Percentiles rank a stretch among this genome's conserved stretches.
Evolutionary conservation across 164 flowering plant species (phyloP).

Genomic region (Euptelea pleiosperma): DNA sequence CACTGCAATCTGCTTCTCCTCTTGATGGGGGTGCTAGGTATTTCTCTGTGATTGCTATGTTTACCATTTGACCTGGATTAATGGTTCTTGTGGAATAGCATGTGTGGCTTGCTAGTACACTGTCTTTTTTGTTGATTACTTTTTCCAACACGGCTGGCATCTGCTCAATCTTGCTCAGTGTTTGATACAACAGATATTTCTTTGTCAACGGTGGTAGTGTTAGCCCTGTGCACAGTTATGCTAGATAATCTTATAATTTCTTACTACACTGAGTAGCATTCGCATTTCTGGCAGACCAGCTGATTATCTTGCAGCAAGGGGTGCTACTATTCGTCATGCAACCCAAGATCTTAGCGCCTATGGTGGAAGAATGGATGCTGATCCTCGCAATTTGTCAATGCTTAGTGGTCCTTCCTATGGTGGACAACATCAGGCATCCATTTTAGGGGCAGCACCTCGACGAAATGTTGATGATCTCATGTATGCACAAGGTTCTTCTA

Average conservation of each 20-base stretch:
- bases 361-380: constrained; percentile 74
- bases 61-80: neutral
- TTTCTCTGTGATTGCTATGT: constrained; percentile 3
- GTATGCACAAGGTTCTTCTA: constrained; percentile 61
- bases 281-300: constrained; percentile 96
- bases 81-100: constrained; percentile 2
- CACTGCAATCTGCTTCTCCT: constrained; percentile 54
- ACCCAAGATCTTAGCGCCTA: constrained; percentile 65
- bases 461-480: constrained; percentile 65
- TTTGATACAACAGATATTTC: neutral
- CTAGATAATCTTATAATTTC: constrained; percentile 32
- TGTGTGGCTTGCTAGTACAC: neutral
- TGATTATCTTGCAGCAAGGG: constrained; percentile 89
- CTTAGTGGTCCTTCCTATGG: constrained; percentile 53
- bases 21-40: constrained; percentile 83
- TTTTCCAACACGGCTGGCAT: constrained; percentile 2
- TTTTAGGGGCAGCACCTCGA: constrained; percentile 80
- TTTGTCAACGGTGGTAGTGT: constrained; percentile 14
- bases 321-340: constrained; percentile 58
- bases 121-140: neutral
- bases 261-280: constrained; percentile 63
- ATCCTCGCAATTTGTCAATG: constrained; percentile 57
- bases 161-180: constrained; percentile 12
- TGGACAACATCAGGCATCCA: constrained; percentile 68
- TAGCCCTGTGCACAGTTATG: constrained; percentile 20